These are phyloP conservation scores for Nyssa sinensis DNA, from an alignment of 148 eudicot genomes.

Conservation along the genomic window DNA sequence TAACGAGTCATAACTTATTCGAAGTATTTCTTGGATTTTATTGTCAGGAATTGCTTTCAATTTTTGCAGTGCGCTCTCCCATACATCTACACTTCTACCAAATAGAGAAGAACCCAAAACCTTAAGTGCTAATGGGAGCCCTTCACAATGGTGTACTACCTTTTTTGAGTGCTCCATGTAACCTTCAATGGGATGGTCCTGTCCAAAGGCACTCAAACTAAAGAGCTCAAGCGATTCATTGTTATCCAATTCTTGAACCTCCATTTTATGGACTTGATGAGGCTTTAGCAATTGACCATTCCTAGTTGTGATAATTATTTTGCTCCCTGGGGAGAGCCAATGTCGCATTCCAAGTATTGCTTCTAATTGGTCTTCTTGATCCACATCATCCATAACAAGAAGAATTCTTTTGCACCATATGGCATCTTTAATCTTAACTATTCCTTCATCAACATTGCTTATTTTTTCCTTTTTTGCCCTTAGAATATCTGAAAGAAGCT, in stretches of 20 bases:
- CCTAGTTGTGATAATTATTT: conserved; percentile 9
- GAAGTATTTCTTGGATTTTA: not conserved
- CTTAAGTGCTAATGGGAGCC: not conserved
- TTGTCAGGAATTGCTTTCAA: not conserved
- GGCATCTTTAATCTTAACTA: not conserved
- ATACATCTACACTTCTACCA: not conserved
- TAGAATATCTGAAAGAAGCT: not conserved
- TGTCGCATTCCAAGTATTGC: not conserved
- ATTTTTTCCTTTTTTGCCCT: not conserved
- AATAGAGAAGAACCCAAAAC: not conserved
- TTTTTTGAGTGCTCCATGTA: not conserved
- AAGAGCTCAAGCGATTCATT: not conserved
- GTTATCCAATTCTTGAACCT: not conserved
- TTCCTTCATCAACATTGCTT: conserved; percentile 8
- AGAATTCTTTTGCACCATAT: not conserved
- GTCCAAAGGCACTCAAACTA: conserved; percentile 5
- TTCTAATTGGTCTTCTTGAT: not conserved
- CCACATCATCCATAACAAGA: not conserved
- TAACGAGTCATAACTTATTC: not conserved
- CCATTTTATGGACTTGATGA: not conserved
- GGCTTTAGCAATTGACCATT: not conserved
- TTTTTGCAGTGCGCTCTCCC: not conserved
- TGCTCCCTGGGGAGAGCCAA: not conserved
- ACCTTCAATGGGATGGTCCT: not conserved
- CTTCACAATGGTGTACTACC: not conserved